Base-by-base conservation (phyloP, 2,329 filamentous ascomycete genomes). In the Clarireedia homoeocarpa region DNA sequence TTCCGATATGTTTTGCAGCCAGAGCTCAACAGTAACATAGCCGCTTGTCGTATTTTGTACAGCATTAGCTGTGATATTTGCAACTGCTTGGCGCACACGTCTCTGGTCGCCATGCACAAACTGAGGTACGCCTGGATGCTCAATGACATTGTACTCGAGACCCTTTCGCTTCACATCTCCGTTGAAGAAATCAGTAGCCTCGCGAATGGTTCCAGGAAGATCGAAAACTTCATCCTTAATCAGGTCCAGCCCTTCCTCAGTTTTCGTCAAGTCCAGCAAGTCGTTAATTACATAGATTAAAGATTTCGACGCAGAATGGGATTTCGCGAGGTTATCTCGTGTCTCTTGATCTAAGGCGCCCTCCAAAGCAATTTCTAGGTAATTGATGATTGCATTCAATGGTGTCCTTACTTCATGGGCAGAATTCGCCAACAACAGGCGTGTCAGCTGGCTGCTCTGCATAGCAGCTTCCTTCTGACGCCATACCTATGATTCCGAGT, bases 281-380 rank as follows among this genome's bases (percentile, higher is more conserved):
- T 96, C 91, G 62, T 96, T 96, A 72, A 96, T 96, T 9, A 95
- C 90, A 67, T 95, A 95, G 4, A 96, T 92, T 26, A 96, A 74
- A 0, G 90, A 95, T 66, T 95, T 95, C 0, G 91, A 96, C 4
- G 91, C 91, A 0, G 90, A 95, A 67, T 96, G 89, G 0, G 91
- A 95, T 62, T 84, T 86, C 0, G 86, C 80, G 5, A 96, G 74
- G 58, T 94, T 95, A 5, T 96, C 91, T 20, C 91, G 78, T 0
- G 89, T 95, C 66, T 95, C 91, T 15, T 82, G 75, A 61, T 95
- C 91, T 3, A 96, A 74, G 0, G 77, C 74, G 0, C 90, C 89
- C 71, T 96, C 91, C 1, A 96, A 73, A 0, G 91, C 91, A 61
- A 96, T 95, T 64, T 96, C 91, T 1, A 96, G 79, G 63, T 95